phyloP scores from a whole-genome alignment of 305 asterid genomes.

The Fraxinus latifolia region DNA sequence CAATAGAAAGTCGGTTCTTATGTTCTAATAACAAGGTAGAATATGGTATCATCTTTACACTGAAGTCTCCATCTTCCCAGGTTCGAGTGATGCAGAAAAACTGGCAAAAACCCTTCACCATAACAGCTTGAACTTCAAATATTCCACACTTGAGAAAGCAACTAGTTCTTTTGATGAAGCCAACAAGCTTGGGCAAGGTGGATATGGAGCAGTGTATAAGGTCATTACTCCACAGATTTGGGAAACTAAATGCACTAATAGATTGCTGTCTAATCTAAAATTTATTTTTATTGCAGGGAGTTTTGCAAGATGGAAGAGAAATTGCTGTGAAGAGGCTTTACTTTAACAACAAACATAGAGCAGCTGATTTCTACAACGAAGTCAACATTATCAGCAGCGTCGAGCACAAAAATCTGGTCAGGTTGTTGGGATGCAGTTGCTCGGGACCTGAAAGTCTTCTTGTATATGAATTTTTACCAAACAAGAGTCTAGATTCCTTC shows the following conservation, averaged over 20 bases:
- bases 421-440: constrained; percentile 80
- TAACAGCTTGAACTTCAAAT: constrained; percentile 38
- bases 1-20: not conserved
- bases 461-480: constrained; percentile 67
- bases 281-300: constrained; percentile 46
- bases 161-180: constrained; percentile 40
- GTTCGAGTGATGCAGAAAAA: constrained; percentile 30
- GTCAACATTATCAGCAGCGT: constrained; percentile 77
- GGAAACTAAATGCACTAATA: not conserved
- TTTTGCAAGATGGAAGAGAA: constrained; percentile 78
- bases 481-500: constrained; percentile 70
- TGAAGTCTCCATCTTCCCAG: constrained; percentile 16
- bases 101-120: constrained; percentile 32
- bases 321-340: constrained; percentile 85
- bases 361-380: constrained; percentile 81
- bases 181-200: constrained; percentile 49
- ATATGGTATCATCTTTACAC: not conserved
- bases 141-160: constrained; percentile 42
- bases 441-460: constrained; percentile 86
- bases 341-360: constrained; percentile 68
- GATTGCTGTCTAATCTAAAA: not conserved
- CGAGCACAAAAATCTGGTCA: constrained; percentile 69
- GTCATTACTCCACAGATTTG: constrained; percentile 8
- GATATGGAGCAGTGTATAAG: constrained; percentile 44
- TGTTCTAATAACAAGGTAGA: not conserved